Evolutionary conservation across 148 eudicot genomes (phyloP).

Genomic region (Chenopodium suecicum): DNA sequence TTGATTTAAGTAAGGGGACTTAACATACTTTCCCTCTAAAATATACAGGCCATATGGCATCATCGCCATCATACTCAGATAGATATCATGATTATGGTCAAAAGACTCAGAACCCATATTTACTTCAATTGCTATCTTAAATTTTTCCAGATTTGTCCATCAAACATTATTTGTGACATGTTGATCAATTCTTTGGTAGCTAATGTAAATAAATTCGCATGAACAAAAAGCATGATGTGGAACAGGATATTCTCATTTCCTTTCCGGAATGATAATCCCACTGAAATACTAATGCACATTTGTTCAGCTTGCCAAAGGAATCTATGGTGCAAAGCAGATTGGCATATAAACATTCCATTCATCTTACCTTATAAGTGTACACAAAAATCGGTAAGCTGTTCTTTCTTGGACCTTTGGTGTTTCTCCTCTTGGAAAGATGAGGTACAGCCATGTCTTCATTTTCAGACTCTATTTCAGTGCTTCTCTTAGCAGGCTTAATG

Average conservation of each 20-base stretch:
- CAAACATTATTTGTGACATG: neutral
- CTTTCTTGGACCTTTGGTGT: conserved; percentile 26
- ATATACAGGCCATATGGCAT: neutral
- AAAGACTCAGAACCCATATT: too few relatives aligned
- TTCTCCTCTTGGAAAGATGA: conserved; percentile 32
- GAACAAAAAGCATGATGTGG: neutral
- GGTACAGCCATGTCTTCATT: conserved; percentile 36
- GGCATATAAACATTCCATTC: neutral
- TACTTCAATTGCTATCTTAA: neutral
- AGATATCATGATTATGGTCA: too few relatives aligned
- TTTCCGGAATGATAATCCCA: neutral
- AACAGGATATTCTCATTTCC: neutral
- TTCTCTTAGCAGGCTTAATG: conserved; percentile 31
- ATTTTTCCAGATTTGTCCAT: neutral
- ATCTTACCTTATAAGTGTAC: conserved; percentile 76
- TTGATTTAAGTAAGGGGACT: conserved; percentile 5
- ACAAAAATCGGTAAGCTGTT: conserved; percentile 55
- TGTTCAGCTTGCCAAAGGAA: neutral
- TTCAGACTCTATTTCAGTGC: conserved; percentile 32
- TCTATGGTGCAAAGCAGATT: neutral
- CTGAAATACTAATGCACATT: neutral
- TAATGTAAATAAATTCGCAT: neutral
- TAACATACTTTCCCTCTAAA: neutral
- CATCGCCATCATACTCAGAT: too few relatives aligned
- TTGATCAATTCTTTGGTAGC: neutral